phyloP scores from a whole-genome alignment of 768 basidiomycete genomes.

The Naganishia kalamii region DNA sequence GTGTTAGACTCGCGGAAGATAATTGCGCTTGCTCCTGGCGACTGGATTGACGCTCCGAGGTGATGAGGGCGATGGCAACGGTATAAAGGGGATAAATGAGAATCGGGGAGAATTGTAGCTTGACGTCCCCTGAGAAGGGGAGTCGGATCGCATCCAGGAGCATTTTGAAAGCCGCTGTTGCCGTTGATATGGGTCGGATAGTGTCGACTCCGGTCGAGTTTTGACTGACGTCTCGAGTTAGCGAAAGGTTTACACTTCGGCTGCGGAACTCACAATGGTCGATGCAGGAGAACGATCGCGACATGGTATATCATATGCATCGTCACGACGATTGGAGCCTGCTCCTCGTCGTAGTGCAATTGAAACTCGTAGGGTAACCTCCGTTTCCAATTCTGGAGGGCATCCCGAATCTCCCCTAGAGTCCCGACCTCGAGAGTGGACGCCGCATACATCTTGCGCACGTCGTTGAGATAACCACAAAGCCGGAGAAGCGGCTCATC shows the following conservation, averaged over 20 bases:
- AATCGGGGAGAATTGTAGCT: slow-evolving; percentile 13
- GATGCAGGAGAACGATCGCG: slow-evolving; percentile 18
- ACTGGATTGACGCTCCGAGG: neutral
- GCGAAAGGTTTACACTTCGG: neutral
- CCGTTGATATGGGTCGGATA: slow-evolving; percentile 6
- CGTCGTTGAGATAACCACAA: slow-evolving; percentile 3
- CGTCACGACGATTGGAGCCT: neutral
- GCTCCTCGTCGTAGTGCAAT: slow-evolving; percentile 7
- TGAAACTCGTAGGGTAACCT: slow-evolving; percentile 6
- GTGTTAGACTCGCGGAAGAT: neutral
- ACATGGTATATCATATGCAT: slow-evolving; percentile 24
- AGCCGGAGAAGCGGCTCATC: neutral
- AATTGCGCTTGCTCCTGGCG: neutral
- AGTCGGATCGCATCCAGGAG: slow-evolving; percentile 19
- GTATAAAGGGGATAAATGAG: slow-evolving; percentile 21
- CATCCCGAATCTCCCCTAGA: neutral
- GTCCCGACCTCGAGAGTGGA: neutral
- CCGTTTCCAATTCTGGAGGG: slow-evolving; percentile 11
- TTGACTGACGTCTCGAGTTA: neutral
- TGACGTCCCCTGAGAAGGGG: neutral
- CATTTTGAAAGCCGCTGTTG: slow-evolving; percentile 18
- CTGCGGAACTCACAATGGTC: slow-evolving; percentile 21
- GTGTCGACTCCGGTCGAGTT: slow-evolving; percentile 3
- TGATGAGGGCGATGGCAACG: slow-evolving; percentile 18
- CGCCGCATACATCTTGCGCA: slow-evolving; percentile 14